Evolutionary conservation across 768 basidiomycete species (phyloP).

Genomic region (Tephrocybe sp.): DNA sequence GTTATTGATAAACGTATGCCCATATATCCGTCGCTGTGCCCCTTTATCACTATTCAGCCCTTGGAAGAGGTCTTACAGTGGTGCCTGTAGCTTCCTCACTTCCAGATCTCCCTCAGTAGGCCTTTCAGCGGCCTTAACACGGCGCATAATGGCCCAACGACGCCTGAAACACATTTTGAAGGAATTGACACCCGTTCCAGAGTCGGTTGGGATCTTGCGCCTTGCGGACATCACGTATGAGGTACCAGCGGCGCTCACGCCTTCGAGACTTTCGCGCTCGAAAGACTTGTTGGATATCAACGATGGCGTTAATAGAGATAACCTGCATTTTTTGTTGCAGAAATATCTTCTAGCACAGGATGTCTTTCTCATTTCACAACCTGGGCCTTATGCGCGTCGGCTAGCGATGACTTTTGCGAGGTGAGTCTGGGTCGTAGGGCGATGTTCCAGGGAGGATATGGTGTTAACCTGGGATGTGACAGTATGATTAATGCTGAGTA

Average conservation of each 20-base stretch:
- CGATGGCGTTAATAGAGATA: constrained; percentile 51
- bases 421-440: constrained; percentile 21
- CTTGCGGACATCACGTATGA: constrained; percentile 57
- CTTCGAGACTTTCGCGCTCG: constrained; percentile 46
- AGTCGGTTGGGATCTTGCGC: constrained; percentile 50
- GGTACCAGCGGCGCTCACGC: constrained; percentile 44
- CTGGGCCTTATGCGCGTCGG: constrained; percentile 63
- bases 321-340: constrained; percentile 64
- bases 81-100: background rate
- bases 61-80: background rate
- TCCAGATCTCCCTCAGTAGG: background rate
- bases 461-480: background rate
- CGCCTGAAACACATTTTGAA: constrained; percentile 49
- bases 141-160: constrained; percentile 33
- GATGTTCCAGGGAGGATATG: too few species aligned
- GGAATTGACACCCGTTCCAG: constrained; percentile 37
- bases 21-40: constrained; percentile 6
- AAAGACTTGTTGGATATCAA: constrained; percentile 45
- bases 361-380: constrained; percentile 62
- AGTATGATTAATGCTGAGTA: constrained; percentile 67
- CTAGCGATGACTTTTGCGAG: constrained; percentile 64
- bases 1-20: constrained; percentile 12
- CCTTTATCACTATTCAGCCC: background rate
- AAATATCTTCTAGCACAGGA: constrained; percentile 69
- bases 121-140: background rate